Percentiles rank a stretch among this genome's conserved stretches.
Conservation (phyloP, 805 yeast species). For the Starmerella apis region DNA sequence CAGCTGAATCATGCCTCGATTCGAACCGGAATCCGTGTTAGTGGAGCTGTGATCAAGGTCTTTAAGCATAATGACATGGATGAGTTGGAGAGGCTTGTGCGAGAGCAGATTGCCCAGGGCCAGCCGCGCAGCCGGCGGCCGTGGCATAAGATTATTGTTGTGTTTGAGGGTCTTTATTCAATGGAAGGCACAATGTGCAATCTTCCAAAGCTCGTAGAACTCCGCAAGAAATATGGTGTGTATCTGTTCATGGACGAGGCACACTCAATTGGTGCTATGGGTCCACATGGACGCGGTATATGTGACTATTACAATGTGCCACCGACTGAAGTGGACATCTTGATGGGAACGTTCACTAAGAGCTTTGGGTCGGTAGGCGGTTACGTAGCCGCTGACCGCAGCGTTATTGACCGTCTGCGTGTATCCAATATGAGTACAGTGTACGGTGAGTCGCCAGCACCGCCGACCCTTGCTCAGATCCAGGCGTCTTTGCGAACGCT, state of each 20-base stretch:
- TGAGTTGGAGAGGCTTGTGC: constrained; percentile 59
- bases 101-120: constrained; percentile 84
- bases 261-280: constrained; percentile 98
- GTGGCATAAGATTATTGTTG: constrained; percentile 68
- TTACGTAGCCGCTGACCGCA: constrained; percentile 69
- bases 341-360: constrained; percentile 97
- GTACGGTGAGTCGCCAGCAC: constrained; percentile 80
- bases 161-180: constrained; percentile 85
- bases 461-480: constrained; percentile 85
- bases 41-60: constrained; percentile 87
- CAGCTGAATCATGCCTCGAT: constrained; percentile 92
- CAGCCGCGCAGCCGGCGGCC: constrained; percentile 94
- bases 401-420: constrained; percentile 63
- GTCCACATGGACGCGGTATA: constrained; percentile 86
- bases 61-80: constrained; percentile 88
- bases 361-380: constrained; percentile 99
- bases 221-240: constrained; percentile 76
- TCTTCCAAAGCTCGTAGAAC: constrained; percentile 60
- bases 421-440: constrained; percentile 58
- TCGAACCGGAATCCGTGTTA: constrained; percentile 83
- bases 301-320: constrained; percentile 83
- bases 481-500: constrained; percentile 68
- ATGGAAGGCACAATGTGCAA: constrained; percentile 70
- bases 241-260: constrained; percentile 93
- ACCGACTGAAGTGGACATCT: constrained; percentile 65